Base-by-base conservation (phyloP, 2,329 filamentous ascomycete genomes). In the Sodiomyces alkalinus region DNA sequence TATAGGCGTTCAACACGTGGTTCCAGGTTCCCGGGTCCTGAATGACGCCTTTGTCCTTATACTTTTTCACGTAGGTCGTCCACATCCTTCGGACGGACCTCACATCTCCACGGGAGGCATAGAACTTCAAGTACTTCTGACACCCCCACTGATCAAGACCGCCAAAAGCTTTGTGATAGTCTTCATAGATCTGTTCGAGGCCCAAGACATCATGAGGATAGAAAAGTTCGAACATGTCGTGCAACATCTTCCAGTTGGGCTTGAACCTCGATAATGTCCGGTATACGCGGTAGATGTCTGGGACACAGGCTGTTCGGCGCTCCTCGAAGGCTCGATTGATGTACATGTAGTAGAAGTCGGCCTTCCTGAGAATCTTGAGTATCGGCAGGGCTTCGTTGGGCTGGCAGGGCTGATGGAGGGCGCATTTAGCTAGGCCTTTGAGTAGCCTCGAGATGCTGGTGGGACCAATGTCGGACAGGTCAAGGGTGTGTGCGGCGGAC, bases 1-100 rank as follows among this genome's bases (percentile, higher is more conserved):
- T 75, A 51, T 87, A 71, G 1, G 76, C 78, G 38, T 79, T 71
- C 22, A 92, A 58, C 3, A 85, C 55, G 25, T 72, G 68, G n/a
- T 60, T 45, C 36, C 71, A 60, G 4, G 49, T 56, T 18, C 51
- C 49, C 3, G 51, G 44, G 4, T 45, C 38, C 15, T 41, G 36
- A 6, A 56, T 32, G 8, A 53, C 38, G 8, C 49, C 39, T 2
- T 54, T 49, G 19, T 39, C 31, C 4, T 28, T 27, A 19, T 53
- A 60, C 1, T 44, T 35, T 13, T 43, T 30, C 7, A 50, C 44
- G 27, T 58, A 67, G 25, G 60, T 49, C 9, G 47, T 41, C 55
- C 62, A 67, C 14, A 71, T 38, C 6, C 48, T 47, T 23, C 53
- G 49, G 3, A 68, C 58, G 11, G 51, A 45, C 19, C 46, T 43